Base-by-base conservation (phyloP, 495 filamentous ascomycete genomes). In the Cairneyella variabilis region DNA sequence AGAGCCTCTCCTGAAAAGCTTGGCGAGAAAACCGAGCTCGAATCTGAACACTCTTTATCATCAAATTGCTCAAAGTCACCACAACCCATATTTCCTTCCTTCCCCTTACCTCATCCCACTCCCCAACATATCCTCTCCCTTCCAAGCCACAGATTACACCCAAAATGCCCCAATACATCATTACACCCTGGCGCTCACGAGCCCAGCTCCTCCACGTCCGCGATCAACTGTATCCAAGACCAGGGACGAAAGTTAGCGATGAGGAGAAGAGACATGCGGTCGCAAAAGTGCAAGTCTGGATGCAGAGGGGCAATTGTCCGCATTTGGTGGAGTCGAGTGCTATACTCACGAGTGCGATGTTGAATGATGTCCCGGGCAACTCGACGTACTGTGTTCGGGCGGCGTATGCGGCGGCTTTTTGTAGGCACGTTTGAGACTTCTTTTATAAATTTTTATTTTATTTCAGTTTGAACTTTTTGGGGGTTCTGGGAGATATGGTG, bases 261-360 rank as follows among this genome's bases (percentile, higher is more conserved):
- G 41, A 44, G 25, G 48, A 21, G 8, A 58, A 56, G 57, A 50
- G 58, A 45, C 62, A 67, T 28, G 63, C 73, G 36, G 73, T 79
- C 41, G 70, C 73, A 42, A 69, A 69, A 42, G 78, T 79, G 25
- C 68, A 70, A 16, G 71, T 80, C 61, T 82, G 76, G 75, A 73
- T 77, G 71, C 73, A 80, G 58, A 83, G 88, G 57, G 88, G 88
- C 49, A 83, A 82, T 59, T 83, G 91, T 39, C 88, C 89, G 25
- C 88, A 92, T 70, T 74, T 89, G 57, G 80, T 95, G 47, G 88
- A 91, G 69, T 86, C 85, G 12, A 95, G 88, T 1, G 88, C 88
- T 14, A 72, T 90, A 23, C 72, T 95, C 51, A 84, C 79, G 32
- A 83, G 89, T 55, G 88, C 88, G 6, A 75, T 86, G 41, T 72